phyloP scores from a whole-genome alignment of 305 asterid species.

The Fraxinus xanthoxyloides region DNA sequence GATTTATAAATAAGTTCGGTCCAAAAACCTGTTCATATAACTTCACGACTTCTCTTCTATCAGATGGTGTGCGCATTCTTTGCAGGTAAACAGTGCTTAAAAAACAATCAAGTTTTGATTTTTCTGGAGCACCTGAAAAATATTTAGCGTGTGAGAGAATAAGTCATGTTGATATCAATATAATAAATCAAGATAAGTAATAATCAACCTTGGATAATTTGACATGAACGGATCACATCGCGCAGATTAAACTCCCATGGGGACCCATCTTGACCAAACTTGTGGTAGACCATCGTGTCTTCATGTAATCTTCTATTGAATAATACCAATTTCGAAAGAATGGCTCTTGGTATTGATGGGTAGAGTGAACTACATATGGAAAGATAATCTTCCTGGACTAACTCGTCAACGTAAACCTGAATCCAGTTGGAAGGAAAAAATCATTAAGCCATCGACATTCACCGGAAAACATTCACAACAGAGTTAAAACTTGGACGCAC shows the following conservation, averaged over 20 bases:
- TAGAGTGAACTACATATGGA: slow-evolving; percentile 72
- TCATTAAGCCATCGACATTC: slow-evolving; percentile 9
- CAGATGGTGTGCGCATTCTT: slow-evolving; percentile 90
- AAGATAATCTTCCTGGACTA: slow-evolving; percentile 77
- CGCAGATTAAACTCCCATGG: slow-evolving; percentile 99
- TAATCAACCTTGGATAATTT: slow-evolving; percentile 68
- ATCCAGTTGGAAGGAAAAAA: slow-evolving; percentile 22
- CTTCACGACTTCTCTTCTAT: slow-evolving; percentile 67
- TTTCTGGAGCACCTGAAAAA: slow-evolving; percentile 60
- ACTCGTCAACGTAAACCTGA: slow-evolving; percentile 96
- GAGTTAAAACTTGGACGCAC: slow-evolving; percentile 2
- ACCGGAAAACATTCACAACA: not conserved
- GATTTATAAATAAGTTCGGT: slow-evolving; percentile 57
- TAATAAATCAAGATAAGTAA: slow-evolving; percentile 14
- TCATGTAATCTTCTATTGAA: slow-evolving; percentile 75
- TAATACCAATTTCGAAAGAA: slow-evolving; percentile 56
- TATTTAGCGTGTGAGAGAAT: slow-evolving; percentile 14
- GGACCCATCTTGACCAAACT: slow-evolving; percentile 89
- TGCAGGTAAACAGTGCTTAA: slow-evolving; percentile 81
- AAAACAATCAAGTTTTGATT: slow-evolving; percentile 61
- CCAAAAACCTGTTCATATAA: slow-evolving; percentile 72
- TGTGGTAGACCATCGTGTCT: slow-evolving; percentile 72
- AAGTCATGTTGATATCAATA: slow-evolving; percentile 6
- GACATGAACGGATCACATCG: slow-evolving; percentile 91
- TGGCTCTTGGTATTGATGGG: slow-evolving; percentile 59